Base-by-base conservation (phyloP, 495 filamentous ascomycete species). In the Neurospora africana region DNA sequence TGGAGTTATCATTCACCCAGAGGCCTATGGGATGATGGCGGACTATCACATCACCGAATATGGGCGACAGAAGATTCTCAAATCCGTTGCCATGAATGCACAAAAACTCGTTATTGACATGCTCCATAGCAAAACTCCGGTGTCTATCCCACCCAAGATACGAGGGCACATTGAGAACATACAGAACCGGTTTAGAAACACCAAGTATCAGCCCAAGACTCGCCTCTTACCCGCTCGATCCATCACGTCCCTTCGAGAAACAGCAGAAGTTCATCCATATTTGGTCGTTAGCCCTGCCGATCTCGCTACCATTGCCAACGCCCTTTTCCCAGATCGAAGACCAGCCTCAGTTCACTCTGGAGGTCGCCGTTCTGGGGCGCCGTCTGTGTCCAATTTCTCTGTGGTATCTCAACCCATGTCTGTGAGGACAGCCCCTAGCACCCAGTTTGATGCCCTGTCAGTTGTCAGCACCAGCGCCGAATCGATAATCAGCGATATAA, bases 41-140 rank as follows among this genome's bases (percentile, higher is more conserved):
- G 93, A 95, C 73, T 92, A 97, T 77, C 92, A 97, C 80, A 93
- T 99, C 75, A 91, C 90, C 36, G 92, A 97, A 77, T 92, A 93
- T 81, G 93, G 93, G 30, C 88, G 95, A 69, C 90, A 97, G 76
- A 93, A 91, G 79, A 91, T 99, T 70, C 86, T 99, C 69, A 93
- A 92, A 76, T 88, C 92, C 75, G 90, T 97, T 72, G 92, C 91
- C 39, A 86, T 90, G 74, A 89, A 90, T 41, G 89, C 92, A 69
- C 91, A 94, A 72, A 90, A 91, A 78, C 87, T 89, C 73, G 91
- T 94, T 10, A 81, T 88, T 58, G 89, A 90, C 75, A 86, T 90
- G 84, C 82, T 80, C 39, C 74, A 77, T 35, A 90, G 89, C 85
- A 87, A 87, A 79, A 86, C 87, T 74, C 84, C 85, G 39, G 83